Conservation (phyloP, 192 early-diverging fungal genomes). For the Allomyces javanicus region DNA sequence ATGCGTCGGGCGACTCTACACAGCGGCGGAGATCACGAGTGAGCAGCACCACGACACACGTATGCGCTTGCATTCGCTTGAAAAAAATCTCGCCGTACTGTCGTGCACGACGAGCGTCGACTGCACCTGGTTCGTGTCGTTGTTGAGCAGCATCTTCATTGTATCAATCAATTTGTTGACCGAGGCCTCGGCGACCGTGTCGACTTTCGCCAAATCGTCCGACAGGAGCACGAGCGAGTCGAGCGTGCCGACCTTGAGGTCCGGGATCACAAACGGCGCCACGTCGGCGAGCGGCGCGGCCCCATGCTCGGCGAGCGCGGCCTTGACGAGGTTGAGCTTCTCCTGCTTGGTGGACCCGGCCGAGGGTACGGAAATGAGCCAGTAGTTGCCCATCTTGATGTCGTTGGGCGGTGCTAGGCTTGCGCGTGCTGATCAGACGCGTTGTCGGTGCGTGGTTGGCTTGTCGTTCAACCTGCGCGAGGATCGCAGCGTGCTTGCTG, state of each 20-base stretch:
- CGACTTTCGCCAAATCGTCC: slow-evolving; percentile 80
- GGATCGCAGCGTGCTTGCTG: too few species aligned
- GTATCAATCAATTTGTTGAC: slow-evolving; percentile 69
- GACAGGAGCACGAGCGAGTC: slow-evolving; percentile 83
- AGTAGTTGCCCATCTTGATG: slow-evolving; percentile 25
- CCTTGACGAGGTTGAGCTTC: slow-evolving; percentile 25
- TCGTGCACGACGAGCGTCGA: slow-evolving; percentile 53
- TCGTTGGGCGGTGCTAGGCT: too few species aligned
- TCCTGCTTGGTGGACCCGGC: slow-evolving; percentile 51
- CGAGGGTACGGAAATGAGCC: slow-evolving; percentile 70
- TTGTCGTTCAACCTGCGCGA: too few species aligned
- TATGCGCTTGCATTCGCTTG: too few species aligned
- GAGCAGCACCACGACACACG: too few species aligned
- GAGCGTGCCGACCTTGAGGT: slow-evolving; percentile 92
- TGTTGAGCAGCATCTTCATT: slow-evolving; percentile 48
- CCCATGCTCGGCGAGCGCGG: slow-evolving; percentile 17
- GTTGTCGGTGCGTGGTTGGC: too few species aligned
- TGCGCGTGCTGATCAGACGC: too few species aligned
- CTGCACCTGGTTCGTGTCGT: slow-evolving; percentile 39
- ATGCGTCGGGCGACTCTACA: slow-evolving; percentile 70
- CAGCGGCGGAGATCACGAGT: background rate
- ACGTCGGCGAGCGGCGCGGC: slow-evolving; percentile 18
- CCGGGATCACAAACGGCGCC: slow-evolving; percentile 58
- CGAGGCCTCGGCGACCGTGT: slow-evolving; percentile 51
- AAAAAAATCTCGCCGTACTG: slow-evolving; percentile 24